These are phyloP conservation scores for Suhomyces xylopsoci DNA, from an alignment of 805 yeast genomes.

Conservation along the genomic window DNA sequence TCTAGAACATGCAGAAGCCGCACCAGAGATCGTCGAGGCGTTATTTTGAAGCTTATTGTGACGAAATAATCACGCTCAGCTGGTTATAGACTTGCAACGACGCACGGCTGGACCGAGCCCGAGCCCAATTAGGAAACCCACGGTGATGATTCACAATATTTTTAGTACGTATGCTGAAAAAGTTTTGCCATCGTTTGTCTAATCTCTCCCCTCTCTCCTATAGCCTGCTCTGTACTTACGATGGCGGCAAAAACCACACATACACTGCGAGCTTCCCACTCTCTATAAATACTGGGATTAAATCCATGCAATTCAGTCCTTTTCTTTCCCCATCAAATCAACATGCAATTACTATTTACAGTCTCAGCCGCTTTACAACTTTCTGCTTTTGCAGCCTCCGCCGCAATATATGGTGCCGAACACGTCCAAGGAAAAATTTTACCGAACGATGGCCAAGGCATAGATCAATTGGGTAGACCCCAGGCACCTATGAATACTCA, in stretches of 20 bases:
- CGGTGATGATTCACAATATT: background rate
- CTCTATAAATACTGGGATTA: background rate
- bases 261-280: background rate
- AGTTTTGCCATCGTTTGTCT: background rate
- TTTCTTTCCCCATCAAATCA: background rate
- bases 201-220: background rate
- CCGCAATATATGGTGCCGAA: background rate
- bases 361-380: background rate
- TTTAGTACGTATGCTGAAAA: background rate
- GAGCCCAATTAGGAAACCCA: background rate
- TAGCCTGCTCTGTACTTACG: background rate
- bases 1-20: background rate
- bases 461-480: background rate
- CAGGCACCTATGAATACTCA: background rate
- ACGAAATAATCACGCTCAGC: background rate
- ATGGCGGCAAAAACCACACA: background rate
- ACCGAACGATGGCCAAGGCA: background rate
- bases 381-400: background rate
- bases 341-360: background rate
- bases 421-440: background rate
- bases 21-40: background rate
- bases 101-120: background rate
- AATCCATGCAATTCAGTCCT: background rate
- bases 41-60: background rate
- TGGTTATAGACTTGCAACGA: background rate